phyloP scores from a whole-genome alignment of 2,329 filamentous ascomycete species.

The Apiospora sp. region DNA sequence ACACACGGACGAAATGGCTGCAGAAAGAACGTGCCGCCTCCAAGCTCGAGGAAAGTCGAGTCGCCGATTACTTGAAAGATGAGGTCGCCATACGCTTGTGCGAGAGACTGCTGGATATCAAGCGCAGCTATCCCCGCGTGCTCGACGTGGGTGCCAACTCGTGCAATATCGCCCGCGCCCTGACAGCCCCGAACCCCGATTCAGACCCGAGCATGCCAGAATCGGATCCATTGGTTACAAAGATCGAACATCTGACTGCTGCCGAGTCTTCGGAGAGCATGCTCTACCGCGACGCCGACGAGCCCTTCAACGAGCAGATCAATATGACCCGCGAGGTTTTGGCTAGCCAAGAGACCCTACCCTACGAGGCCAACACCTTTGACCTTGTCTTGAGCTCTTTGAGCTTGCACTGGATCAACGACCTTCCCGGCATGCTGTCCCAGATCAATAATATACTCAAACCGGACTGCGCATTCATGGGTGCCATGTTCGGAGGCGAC shows the following conservation, averaged over 20 bases:
- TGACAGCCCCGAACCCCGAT: constrained; percentile 75
- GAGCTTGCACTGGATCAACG: constrained; percentile 97
- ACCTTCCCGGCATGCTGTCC: constrained; percentile 83
- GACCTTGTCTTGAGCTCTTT: constrained; percentile 90
- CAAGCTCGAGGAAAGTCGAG: constrained; percentile 74
- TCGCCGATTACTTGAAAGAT: constrained; percentile 92
- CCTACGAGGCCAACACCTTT: constrained; percentile 79
- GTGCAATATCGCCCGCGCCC: constrained; percentile 88
- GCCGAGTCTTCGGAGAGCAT: constrained; percentile 82
- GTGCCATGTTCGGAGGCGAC: constrained; percentile 96
- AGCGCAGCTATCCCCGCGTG: constrained; percentile 81
- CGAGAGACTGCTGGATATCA: constrained; percentile 91
- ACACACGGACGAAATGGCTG: constrained; percentile 83
- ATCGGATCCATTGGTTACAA: constrained; percentile 72
- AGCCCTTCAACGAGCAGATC: constrained; percentile 78
- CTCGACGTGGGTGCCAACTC: constrained; percentile 96
- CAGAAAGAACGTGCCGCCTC: constrained; percentile 88
- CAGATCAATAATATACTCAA: constrained; percentile 90
- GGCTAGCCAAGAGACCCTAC: constrained; percentile 76
- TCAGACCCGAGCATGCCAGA: constrained; percentile 61
- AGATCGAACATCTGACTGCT: constrained; percentile 78
- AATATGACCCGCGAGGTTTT: constrained; percentile 78
- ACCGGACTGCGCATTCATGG: constrained; percentile 90
- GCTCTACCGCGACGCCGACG: constrained; percentile 79
- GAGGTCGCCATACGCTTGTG: constrained; percentile 86